Conservation (phyloP, 1,139 yeast species). For the Saccharomycopsis hybrid region DNA sequence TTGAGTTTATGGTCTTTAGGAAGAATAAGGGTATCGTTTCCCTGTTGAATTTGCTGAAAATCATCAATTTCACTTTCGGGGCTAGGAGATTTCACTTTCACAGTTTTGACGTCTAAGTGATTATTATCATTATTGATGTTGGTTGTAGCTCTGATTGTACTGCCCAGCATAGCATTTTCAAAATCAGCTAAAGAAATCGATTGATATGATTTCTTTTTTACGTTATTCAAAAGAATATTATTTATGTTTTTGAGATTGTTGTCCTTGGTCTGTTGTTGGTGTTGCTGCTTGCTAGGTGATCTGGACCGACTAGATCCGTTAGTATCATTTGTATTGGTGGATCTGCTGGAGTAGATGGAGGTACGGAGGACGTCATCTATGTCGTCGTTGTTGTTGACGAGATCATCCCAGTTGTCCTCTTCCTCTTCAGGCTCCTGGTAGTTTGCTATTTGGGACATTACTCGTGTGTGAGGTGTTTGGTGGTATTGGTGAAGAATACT, state of each 20-base stretch:
- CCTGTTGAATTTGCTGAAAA: too few relatives aligned
- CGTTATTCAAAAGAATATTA: not conserved
- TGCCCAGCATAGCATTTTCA: slow-evolving; percentile 7
- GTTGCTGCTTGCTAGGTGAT: not conserved
- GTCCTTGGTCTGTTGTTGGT: not conserved
- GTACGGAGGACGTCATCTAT: slow-evolving; percentile 16
- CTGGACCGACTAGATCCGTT: not conserved
- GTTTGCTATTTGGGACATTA: not conserved
- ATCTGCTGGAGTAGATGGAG: slow-evolving; percentile 14
- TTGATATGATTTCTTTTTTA: slow-evolving; percentile 12
- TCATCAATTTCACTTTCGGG: too few relatives aligned
- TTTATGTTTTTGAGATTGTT: not conserved
- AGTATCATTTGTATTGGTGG: not conserved
- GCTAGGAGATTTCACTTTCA: too few relatives aligned
- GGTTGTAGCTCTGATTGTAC: too few relatives aligned
- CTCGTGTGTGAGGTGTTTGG: too few relatives aligned
- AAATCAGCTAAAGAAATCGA: slow-evolving; percentile 16
- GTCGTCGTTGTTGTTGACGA: slow-evolving; percentile 15
- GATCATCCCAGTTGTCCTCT: slow-evolving; percentile 20
- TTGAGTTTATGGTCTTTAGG: too few relatives aligned
- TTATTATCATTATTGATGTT: too few relatives aligned
- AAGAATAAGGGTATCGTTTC: too few relatives aligned
- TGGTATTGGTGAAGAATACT: too few relatives aligned
- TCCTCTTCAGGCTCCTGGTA: slow-evolving; percentile 17
- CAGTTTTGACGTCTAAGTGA: too few relatives aligned